phyloP scores from a whole-genome alignment of 2,329 filamentous ascomycete species.

The Botrytis porri region DNA sequence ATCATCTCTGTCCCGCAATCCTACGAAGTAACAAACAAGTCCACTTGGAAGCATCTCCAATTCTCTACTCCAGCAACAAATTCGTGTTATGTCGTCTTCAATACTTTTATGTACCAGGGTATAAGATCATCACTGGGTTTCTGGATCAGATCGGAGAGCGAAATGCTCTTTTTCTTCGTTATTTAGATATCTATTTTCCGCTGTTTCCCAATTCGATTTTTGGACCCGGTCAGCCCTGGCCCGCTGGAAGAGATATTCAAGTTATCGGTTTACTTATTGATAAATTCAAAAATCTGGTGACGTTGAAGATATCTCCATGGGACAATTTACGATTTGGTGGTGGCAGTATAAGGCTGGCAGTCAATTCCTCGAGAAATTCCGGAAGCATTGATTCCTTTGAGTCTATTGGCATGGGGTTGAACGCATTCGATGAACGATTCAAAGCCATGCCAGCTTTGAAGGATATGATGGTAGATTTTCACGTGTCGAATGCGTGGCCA shows the following conservation, averaged over 20 bases:
- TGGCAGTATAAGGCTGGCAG: not conserved
- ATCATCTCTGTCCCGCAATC: not conserved
- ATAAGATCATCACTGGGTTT: not conserved
- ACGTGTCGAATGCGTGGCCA: not conserved
- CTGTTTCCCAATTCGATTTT: not conserved
- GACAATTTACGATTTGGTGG: not conserved
- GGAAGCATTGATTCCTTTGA: not conserved
- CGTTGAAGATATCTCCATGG: not conserved
- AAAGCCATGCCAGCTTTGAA: not conserved
- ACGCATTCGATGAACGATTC: not conserved
- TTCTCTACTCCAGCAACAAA: not conserved
- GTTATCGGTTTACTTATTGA: not conserved
- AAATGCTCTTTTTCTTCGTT: not conserved
- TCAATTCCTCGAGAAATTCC: not conserved
- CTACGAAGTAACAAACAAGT: not conserved
- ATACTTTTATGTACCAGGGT: not conserved
- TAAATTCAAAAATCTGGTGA: not conserved
- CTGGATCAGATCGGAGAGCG: not conserved
- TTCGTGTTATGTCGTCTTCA: not conserved
- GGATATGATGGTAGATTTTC: not conserved
- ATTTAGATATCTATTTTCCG: not conserved
- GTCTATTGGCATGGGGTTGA: not conserved
- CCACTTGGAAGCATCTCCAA: not conserved
- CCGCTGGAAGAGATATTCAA: not conserved
- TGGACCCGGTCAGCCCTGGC: not conserved